Percentiles rank a stretch among this genome's conserved stretches.
Conservation (phyloP, 108 stramenopile species). For the Nannochloropsis salina region DNA sequence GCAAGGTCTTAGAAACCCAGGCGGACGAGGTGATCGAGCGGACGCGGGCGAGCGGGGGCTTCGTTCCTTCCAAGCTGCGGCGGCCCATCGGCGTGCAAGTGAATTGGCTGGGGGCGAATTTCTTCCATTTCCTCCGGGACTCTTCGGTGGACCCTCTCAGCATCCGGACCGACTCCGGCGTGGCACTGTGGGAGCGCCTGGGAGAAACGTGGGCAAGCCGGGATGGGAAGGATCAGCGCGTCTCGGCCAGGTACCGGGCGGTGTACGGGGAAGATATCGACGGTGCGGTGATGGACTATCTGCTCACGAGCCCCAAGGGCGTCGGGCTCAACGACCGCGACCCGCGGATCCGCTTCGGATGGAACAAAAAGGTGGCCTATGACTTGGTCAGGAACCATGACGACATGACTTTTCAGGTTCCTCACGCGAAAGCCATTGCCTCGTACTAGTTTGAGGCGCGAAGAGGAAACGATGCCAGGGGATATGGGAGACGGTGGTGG, state of each 20-base stretch:
- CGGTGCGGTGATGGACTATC: not conserved
- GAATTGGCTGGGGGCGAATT: not conserved
- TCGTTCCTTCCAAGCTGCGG: not conserved
- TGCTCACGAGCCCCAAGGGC: not conserved
- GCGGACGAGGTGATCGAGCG: constrained; percentile 16
- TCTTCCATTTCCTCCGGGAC: not conserved
- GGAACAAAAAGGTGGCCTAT: not conserved
- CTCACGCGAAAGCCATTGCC: not conserved
- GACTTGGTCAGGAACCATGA: constrained; percentile 11
- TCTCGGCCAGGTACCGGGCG: not conserved
- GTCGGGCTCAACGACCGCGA: not conserved
- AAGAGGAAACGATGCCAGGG: not conserved
- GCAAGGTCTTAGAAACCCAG: not conserved
- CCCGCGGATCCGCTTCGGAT: not conserved
- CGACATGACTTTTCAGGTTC: constrained; percentile 18
- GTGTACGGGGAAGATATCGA: constrained; percentile 1
- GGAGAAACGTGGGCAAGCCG: constrained; percentile 19
- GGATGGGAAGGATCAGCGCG: not conserved
- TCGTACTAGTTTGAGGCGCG: not conserved
- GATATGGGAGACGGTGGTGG: not conserved
- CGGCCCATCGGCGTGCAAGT: not conserved
- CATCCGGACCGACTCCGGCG: not conserved
- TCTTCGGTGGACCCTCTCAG: not conserved
- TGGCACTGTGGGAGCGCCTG: not conserved
- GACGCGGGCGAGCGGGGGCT: not conserved